Base-by-base conservation (phyloP, 2,329 filamentous ascomycete species). In the Neopestalotiopsis sp. region DNA sequence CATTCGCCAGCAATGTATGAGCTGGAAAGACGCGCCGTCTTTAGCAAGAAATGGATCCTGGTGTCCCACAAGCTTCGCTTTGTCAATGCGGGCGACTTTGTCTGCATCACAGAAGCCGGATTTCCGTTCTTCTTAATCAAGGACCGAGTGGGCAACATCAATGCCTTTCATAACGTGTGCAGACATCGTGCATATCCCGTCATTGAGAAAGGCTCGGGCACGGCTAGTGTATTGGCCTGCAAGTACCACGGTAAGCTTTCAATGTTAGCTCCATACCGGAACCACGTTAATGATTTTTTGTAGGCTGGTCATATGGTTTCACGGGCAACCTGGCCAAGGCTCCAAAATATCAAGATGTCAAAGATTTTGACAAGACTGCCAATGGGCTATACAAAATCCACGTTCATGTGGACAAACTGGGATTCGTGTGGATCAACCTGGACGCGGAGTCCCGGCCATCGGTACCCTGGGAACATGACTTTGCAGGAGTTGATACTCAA, bases 151-250 rank as follows among this genome's bases (percentile, higher is more conserved):
- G 84, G 83, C 10, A 82, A 83, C 9, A 84, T 90, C 76, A 86
- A 88, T 69, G 88, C 83, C 17, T 90, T 90, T 75, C 89, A 90
- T 79, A 90, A 90, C 73, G 82, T 90, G 42, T 90, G 89, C 77
- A 80, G 88, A 2, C 89, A 90, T 76, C 82, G 89, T 5, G 89
- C 89, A 28, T 91, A 87, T 73, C 87, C 87, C 0, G 83, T 90
- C 13, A 34, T 59, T 13, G 57, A 59, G 5, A 34, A 17, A 78
- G 80, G 14, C 80, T 83, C 68, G 83, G 82, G 40, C 74, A 77
- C 58, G 12, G 57, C 32, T 14, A 59, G 57, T 34, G 20, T 59
- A 13, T 10, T 59, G 14, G 57, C 57, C 24, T 59, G 57, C 81
- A 85, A 86, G 69, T 90, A 90, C 73, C 88, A 90, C n/a, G 45